Evolutionary conservation across 495 filamentous ascomycete species (phyloP), one percentile per base, ranked within the genome.

Genomic region (Xylaria bambusicola): DNA sequence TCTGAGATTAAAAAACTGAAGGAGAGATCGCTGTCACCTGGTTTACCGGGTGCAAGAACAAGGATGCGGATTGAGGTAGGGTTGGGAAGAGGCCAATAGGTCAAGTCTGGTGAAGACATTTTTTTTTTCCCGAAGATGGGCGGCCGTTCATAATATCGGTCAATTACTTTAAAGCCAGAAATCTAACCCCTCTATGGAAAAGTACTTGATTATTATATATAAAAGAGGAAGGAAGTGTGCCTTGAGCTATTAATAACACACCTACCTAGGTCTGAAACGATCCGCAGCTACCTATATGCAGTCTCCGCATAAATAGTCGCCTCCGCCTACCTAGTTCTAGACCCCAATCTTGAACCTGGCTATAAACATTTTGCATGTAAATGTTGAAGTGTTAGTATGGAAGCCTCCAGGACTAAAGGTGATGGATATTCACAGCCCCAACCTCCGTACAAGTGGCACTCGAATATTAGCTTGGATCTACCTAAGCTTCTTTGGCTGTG

Each of bases 1-100:
- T 51, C 48, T 6, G 48, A 51, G 33, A 29, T 2, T 5, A 51
- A 17, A 0, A 51, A 6, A 7, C 48, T 2, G 23, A 2, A 35
- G 15, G 10, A 51, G 29, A 51, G 1, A 15, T 51, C 18, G 29
- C 6, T 21, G 17, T 51, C 48, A 4, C 20, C 48, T 21, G 2
- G 48, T 17, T 51, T 13, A 3, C 48, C 48, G 8, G 48, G 48
- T 36, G 48, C 48, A 4, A 51, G 48, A 51, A 51, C 1, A 0
- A 51, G 29, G 48, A 51, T 3, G n/a, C 48, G 48, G 29, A 51
- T 51, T 5, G 48, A 51, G 35, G 48, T 51, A 7, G 48, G n/a
- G 31, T 2, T 51, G 0, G 48, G 48, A 12, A 51, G 15, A 36
- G 48, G 48, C 48, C 35, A 26, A 23, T 51, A 51, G 7, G 23